Evolutionary conservation across 805 yeast species (phyloP).

Genomic region (Tetrapisispora iriomotensis): DNA sequence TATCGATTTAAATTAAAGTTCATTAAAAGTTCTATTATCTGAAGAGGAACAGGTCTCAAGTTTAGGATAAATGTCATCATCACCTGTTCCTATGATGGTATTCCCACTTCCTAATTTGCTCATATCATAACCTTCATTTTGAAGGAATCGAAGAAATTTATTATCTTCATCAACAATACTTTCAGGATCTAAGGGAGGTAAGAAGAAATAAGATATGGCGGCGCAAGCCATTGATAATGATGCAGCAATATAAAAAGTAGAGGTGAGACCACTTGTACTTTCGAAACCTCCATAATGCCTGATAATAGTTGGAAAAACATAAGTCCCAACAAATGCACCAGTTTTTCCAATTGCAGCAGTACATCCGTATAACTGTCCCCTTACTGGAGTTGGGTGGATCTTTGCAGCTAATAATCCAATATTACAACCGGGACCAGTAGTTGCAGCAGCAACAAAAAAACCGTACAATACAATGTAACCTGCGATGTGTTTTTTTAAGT

Average conservation of each 20-base stretch:
- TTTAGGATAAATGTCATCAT: too few species aligned
- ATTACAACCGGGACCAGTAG: constrained; percentile 90
- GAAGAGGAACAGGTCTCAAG: too few species aligned
- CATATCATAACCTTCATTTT: constrained; percentile 16
- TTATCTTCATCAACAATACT: constrained; percentile 72
- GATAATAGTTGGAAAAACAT: constrained; percentile 75
- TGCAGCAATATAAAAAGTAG: constrained; percentile 80
- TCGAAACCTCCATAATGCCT: constrained; percentile 40
- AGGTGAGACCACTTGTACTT: constrained; percentile 32
- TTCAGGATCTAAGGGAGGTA: constrained; percentile 78
- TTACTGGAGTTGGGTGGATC: constrained; percentile 73
- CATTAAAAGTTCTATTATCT: too few species aligned
- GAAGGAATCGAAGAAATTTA: constrained; percentile 57
- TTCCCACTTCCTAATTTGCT: neutral
- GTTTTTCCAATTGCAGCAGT: constrained; percentile 88
- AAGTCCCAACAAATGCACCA: constrained; percentile 89
- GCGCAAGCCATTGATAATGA: constrained; percentile 68
- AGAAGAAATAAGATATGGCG: constrained; percentile 52
- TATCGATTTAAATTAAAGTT: too few species aligned
- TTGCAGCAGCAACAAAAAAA: constrained; percentile 78
- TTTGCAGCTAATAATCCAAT: constrained; percentile 82
- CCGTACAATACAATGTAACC: constrained; percentile 83
- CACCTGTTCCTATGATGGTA: too few species aligned
- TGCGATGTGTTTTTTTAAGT: constrained; percentile 51
- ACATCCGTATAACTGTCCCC: constrained; percentile 85